Conservation (phyloP, 192 early-diverging fungal genomes). For the Borealophlyctis nickersoniae region DNA sequence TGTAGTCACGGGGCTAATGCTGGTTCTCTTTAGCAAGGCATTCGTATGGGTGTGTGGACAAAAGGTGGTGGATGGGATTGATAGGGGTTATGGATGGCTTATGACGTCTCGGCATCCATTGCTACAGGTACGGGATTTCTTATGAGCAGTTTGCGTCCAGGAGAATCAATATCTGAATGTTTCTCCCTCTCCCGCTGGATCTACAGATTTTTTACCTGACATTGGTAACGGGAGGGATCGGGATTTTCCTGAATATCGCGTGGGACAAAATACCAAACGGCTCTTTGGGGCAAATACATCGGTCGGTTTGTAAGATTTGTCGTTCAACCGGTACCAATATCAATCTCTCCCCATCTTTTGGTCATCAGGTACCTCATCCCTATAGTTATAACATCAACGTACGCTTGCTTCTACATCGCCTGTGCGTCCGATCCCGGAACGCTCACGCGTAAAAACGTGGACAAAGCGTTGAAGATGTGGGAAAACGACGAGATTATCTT, state of each 20-base stretch:
- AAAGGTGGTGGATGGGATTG: constrained; percentile 11
- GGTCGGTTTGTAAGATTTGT: constrained; percentile 13
- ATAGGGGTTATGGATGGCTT: not conserved
- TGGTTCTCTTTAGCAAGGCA: not conserved
- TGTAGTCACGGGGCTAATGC: too few relatives aligned
- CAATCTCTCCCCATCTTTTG: too few relatives aligned
- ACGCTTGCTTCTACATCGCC: constrained; percentile 35
- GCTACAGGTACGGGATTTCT: constrained; percentile 30
- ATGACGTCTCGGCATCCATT: constrained; percentile 29
- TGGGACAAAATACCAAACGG: constrained; percentile 33
- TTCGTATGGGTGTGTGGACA: not conserved
- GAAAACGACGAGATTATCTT: constrained; percentile 47
- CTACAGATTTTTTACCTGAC: constrained; percentile 44
- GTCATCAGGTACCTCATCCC: constrained; percentile 27
- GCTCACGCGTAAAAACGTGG: constrained; percentile 32
- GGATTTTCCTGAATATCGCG: constrained; percentile 30
- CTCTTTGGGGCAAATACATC: constrained; percentile 25
- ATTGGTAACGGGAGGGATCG: constrained; percentile 32
- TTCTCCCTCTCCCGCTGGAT: too few relatives aligned
- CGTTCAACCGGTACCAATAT: too few relatives aligned
- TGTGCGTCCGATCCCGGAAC: constrained; percentile 37
- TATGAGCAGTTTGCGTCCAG: too few relatives aligned
- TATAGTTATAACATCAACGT: constrained; percentile 18
- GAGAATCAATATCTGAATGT: too few relatives aligned
- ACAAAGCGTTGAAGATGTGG: constrained; percentile 23